phyloP scores from a whole-genome alignment of 129 eudicot genomes.

The Oenanthe sinensis region DNA sequence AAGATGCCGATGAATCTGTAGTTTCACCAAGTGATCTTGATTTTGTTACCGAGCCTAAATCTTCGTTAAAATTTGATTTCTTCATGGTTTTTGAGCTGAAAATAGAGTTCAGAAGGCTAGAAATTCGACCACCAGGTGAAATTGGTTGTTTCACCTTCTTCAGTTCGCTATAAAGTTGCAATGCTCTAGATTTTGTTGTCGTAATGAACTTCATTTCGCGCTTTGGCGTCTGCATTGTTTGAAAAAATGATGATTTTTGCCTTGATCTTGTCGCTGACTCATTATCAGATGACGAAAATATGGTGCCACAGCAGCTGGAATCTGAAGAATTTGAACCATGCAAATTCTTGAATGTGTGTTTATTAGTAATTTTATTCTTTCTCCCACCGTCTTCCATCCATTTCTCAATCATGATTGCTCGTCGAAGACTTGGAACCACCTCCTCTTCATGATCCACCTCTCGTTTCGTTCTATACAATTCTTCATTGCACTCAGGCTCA shows the following conservation, averaged over 20 bases:
- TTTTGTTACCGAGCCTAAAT: constrained; percentile 33
- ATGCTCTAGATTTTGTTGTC: constrained; percentile 48
- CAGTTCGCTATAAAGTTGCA: constrained; percentile 68
- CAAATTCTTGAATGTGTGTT: constrained; percentile 14
- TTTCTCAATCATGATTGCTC: constrained; percentile 65
- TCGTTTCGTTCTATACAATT: constrained; percentile 1
- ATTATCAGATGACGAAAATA: constrained; percentile 43
- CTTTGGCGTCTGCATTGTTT: constrained; percentile 13
- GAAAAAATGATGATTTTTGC: constrained; percentile 19
- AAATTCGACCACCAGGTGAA: constrained; percentile 65
- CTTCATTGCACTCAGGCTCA: constrained; percentile 22
- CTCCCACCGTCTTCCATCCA: constrained; percentile 51
- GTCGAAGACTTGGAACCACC: constrained; percentile 49
- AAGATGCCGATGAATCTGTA: constrained; percentile 25
- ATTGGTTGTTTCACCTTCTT: constrained; percentile 73
- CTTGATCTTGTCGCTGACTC: constrained; percentile 32
- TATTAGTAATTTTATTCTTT: background rate
- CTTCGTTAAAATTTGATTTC: constrained; percentile 30
- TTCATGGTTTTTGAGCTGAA: constrained; percentile 46
- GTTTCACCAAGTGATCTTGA: constrained; percentile 59
- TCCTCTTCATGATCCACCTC: constrained; percentile 18
- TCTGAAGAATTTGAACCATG: constrained; percentile 42
- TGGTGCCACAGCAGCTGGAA: constrained; percentile 24
- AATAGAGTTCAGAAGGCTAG: constrained; percentile 51
- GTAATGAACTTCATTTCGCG: constrained; percentile 44